Evolutionary conservation across 306 rosid species (phyloP).

Genomic region (Hippophae rhamnoides): DNA sequence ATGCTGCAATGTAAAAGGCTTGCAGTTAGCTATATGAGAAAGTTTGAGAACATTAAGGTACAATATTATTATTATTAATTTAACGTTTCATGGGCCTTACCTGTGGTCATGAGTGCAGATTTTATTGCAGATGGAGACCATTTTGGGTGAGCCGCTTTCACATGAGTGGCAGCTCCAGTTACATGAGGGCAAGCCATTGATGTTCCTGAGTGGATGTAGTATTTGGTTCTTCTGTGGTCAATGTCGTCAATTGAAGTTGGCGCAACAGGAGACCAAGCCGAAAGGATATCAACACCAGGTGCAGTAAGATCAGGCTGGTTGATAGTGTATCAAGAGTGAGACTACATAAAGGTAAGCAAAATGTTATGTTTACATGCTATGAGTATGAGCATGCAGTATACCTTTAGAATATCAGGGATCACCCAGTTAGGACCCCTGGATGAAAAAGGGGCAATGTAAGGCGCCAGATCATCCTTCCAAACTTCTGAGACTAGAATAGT

Average conservation of each 20-base stretch:
- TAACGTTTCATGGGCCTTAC: not conserved
- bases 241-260: not conserved
- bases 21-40: not conserved
- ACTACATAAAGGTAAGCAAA: not conserved
- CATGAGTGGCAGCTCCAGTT: constrained; percentile 19
- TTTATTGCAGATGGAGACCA: constrained; percentile 33
- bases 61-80: too few species aligned
- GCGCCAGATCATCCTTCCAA: constrained; percentile 12
- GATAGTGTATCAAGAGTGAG: not conserved
- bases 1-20: constrained; percentile 11
- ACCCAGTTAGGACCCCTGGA: constrained; percentile 17
- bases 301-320: constrained; percentile 22
- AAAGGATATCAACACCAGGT: constrained; percentile 25
- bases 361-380: not conserved
- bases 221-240: constrained; percentile 11
- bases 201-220: constrained; percentile 22
- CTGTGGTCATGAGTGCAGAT: constrained; percentile 24
- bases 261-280: constrained; percentile 12
- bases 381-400: not conserved
- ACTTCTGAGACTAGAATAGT: constrained; percentile 3
- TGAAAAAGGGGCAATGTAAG: constrained; percentile 21
- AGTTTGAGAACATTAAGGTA: not conserved
- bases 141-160: constrained; percentile 19
- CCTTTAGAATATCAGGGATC: constrained; percentile 19
- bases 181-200: constrained; percentile 32